These are phyloP conservation scores for Fraxinus ornus DNA, from an alignment of 305 asterid genomes.

Conservation along the genomic window DNA sequence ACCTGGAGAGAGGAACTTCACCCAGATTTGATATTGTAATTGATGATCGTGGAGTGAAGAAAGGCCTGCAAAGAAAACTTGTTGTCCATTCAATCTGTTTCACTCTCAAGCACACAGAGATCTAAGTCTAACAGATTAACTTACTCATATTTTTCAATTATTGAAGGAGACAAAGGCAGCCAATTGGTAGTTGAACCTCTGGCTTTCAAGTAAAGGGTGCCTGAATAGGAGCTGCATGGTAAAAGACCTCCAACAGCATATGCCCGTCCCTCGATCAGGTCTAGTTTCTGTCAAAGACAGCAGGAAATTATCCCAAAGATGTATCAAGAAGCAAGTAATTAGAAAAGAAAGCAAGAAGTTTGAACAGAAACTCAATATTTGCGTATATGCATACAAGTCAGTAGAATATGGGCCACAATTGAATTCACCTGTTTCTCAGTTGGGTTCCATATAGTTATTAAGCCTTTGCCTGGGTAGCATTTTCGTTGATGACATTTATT, in stretches of 20 bases:
- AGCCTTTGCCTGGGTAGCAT: constrained; percentile 47
- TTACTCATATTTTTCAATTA: constrained; percentile 56
- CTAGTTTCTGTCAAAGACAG: constrained; percentile 46
- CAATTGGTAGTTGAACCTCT: constrained; percentile 71
- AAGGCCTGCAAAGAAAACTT: constrained; percentile 54
- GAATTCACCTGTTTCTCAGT: constrained; percentile 73
- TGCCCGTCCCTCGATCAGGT: constrained; percentile 77
- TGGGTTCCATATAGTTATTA: constrained; percentile 91
- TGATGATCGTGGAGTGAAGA: constrained; percentile 72
- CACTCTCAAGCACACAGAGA: neutral
- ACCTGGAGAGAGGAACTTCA: constrained; percentile 77
- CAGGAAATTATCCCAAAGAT: constrained; percentile 13
- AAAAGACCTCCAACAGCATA: constrained; percentile 70
- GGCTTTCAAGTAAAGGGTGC: constrained; percentile 72
- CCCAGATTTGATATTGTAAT: constrained; percentile 62
- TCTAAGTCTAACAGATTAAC: constrained; percentile 27
- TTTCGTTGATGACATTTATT: constrained; percentile 41
- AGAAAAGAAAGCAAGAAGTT: neutral
- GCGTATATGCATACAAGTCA: constrained; percentile 8
- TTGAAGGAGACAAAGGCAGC: constrained; percentile 57
- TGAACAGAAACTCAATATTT: neutral
- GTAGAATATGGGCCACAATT: constrained; percentile 14
- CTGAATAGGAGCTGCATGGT: constrained; percentile 70
- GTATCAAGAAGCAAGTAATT: constrained; percentile 11
- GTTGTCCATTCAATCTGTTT: constrained; percentile 3